Evolutionary conservation across 2,329 filamentous ascomycete genomes (phyloP), one percentile per base, ranked within the genome.

Genomic region (Ceratocystis eucalypticola): DNA sequence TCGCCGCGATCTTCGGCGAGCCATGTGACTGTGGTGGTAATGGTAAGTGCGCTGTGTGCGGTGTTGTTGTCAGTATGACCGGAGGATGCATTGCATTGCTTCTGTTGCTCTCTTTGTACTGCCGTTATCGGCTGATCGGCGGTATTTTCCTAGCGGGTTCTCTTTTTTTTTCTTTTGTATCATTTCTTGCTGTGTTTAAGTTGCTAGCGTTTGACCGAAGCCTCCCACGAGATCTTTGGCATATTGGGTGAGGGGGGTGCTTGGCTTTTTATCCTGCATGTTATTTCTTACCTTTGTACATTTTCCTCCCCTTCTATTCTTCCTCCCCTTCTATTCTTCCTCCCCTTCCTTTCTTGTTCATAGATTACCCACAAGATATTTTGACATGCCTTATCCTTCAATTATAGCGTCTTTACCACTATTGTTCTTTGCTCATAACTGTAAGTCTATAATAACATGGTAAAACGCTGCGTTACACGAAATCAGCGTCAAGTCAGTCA

Each of bases 381-480:
- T 53, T 8, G 15, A 53, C 8, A 17, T 53, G 8, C 22, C n/a
- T 25, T 25, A 25, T 12, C 8, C 41, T 59, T 44, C 25, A 53
- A 45, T 30, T 59, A 12, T 33, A 28, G 22, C 22, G n/a, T 37
- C 20, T 67, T 62, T 33, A 30, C 25, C 25, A 4, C 7, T 17
- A 30, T 65, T 57, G 64, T 55, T 50, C 59, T 30, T 59, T 59
- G 53, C n/a, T n/a, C 10, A 37, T 37, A 33, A 30, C n/a, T 30
- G 12, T n/a, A 59, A 33, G 8, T 30, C 7, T 8, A 5, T 17
- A 17, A 59, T 37, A 25, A 20, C 8, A 4, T 30, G 28, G 53
- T 30, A 33, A 59, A 57, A 37, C 53, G 53, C 53, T 20, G 53
- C 53, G 53, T 59, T 59, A 59, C 53, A 59, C 53, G 22, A 59